Evolutionary conservation across 345 rosid species (phyloP).

Genomic region (Ricinus communis): DNA sequence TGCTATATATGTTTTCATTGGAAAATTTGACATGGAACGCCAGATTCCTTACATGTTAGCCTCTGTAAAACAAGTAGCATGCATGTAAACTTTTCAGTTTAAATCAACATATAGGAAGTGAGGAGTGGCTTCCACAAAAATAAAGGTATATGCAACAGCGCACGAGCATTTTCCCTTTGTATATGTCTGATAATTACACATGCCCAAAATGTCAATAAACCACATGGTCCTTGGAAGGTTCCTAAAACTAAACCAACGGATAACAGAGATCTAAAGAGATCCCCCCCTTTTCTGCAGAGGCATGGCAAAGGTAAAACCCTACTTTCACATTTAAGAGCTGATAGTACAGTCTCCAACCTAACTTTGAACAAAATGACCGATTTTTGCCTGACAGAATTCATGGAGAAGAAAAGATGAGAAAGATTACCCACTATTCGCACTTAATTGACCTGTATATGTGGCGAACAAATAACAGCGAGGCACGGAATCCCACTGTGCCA

Average conservation of each 20-base stretch:
- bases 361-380: not conserved
- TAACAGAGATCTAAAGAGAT: not conserved
- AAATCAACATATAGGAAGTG: too few relatives aligned
- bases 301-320: not conserved
- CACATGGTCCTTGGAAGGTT: not conserved
- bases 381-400: not conserved
- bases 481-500: constrained; percentile 44
- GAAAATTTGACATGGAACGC: too few relatives aligned
- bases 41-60: too few relatives aligned
- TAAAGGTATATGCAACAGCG: too few relatives aligned
- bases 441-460: constrained; percentile 51
- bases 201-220: not conserved
- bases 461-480: constrained; percentile 44
- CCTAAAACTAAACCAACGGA: not conserved
- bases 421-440: constrained; percentile 20
- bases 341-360: not conserved
- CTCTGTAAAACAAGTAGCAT: too few relatives aligned
- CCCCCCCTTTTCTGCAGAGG: not conserved
- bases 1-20: too few relatives aligned
- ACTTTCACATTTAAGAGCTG: not conserved
- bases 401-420: not conserved
- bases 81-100: too few relatives aligned
- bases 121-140: too few relatives aligned
- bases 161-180: not conserved
- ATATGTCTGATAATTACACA: not conserved